Percentiles rank a stretch among this genome's conserved stretches.
Evolutionary conservation across 148 eudicot species (phyloP).

Genomic region (Diospyros kaki): DNA sequence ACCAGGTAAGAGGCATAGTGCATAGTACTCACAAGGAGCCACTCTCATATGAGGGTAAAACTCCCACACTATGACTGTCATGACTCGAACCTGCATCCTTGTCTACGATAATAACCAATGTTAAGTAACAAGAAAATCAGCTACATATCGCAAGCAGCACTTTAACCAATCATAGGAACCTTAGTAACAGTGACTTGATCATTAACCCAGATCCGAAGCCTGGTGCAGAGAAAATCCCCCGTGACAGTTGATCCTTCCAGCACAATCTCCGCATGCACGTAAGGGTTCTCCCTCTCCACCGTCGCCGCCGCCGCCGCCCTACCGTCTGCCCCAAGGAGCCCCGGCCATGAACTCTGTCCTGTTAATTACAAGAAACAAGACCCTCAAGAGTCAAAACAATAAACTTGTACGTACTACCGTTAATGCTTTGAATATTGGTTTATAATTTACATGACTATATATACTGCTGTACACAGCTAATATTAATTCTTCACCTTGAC

Average conservation of each 20-base stretch:
- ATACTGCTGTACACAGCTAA: too few relatives aligned
- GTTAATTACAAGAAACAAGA: background rate
- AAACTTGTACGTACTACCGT: too few relatives aligned
- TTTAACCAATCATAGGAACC: constrained; percentile 16
- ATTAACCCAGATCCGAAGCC: constrained; percentile 27
- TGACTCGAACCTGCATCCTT: too few relatives aligned
- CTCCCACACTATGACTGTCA: too few relatives aligned
- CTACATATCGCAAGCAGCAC: too few relatives aligned
- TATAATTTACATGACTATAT: too few relatives aligned
- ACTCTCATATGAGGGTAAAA: too few relatives aligned
- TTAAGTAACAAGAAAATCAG: too few relatives aligned
- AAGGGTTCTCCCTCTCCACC: constrained; percentile 3
- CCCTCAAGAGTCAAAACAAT: background rate
- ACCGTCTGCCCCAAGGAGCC: constrained; percentile 22
- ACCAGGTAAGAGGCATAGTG: too few relatives aligned
- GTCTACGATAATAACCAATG: too few relatives aligned
- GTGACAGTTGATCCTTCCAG: background rate
- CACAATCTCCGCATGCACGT: constrained; percentile 7
- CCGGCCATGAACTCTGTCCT: constrained; percentile 38
- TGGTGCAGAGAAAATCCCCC: constrained; percentile 19
- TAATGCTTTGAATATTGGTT: too few relatives aligned
- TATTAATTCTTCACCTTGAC: background rate
- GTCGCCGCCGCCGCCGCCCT: constrained; percentile 8
- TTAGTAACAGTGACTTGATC: background rate
- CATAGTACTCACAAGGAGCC: too few relatives aligned